Conservation (phyloP, 2,329 filamentous ascomycete species). For the Alternaria atra region DNA sequence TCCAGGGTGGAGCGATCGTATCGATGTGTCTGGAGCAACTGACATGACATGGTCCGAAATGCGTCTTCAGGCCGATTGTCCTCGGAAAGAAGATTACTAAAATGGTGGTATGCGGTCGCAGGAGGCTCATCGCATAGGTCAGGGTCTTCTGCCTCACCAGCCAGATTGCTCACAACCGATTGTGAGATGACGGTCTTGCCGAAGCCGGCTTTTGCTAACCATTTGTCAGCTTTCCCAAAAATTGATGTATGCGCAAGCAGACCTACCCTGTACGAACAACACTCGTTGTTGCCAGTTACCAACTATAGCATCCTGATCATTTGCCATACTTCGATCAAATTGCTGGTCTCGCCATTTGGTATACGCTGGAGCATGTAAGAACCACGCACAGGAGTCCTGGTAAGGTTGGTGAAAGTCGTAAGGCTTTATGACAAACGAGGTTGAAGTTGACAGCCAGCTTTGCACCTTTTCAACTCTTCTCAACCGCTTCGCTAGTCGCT, state of each 20-base stretch:
- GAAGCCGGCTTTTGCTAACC: conserved; percentile 39
- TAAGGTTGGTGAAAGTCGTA: conserved; percentile 17
- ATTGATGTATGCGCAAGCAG: no score
- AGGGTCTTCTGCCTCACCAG: conserved; percentile 28
- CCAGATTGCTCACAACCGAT: conserved; percentile 35
- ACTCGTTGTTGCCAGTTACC: conserved; percentile 39
- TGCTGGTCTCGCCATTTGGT: conserved; percentile 33
- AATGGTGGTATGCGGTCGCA: conserved; percentile 36
- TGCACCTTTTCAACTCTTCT: conserved; percentile 38
- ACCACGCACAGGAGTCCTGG: conserved; percentile 37
- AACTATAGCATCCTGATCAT: conserved; percentile 25
- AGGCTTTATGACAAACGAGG: conserved; percentile 20
- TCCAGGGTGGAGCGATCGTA: conserved; percentile 37
- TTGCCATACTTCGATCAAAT: conserved; percentile 31
- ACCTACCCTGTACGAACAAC: conserved; percentile 43
- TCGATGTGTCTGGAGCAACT: conserved; percentile 37
- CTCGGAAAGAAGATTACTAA: conserved; percentile 27
- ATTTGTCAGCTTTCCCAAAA: conserved; percentile 9
- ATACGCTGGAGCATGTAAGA: conserved; percentile 32
- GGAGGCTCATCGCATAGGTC: conserved; percentile 36
- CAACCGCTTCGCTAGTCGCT: conserved; percentile 35
- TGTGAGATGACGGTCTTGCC: conserved; percentile 42
- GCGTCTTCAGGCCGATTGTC: conserved; percentile 31
- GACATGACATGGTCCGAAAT: conserved; percentile 35
- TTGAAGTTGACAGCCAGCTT: conserved; percentile 35